Percentiles rank a stretch among this genome's conserved stretches.
Evolutionary conservation across 2,329 filamentous ascomycete species (phyloP).

Genomic region (Penicillium sp.): DNA sequence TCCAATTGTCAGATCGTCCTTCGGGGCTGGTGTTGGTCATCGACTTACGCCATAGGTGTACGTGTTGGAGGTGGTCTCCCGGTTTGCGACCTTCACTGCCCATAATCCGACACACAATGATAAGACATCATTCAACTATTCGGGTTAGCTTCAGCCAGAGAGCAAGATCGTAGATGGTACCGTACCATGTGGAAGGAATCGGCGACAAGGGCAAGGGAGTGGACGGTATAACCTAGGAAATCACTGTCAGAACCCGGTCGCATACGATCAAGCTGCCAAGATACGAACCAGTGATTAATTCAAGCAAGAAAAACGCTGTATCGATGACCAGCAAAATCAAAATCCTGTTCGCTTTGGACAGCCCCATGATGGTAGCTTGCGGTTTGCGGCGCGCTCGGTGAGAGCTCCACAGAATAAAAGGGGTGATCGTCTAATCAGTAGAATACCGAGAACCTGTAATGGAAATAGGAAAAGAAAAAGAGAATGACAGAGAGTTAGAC

Average conservation of each 20-base stretch:
- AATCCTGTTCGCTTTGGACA: constrained; percentile 91
- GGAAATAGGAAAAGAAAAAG: neutral
- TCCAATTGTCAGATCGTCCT: constrained; percentile 13
- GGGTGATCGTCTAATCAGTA: neutral
- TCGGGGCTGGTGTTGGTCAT: neutral
- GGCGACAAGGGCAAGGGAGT: constrained; percentile 89
- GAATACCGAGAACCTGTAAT: neutral
- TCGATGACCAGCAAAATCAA: constrained; percentile 91
- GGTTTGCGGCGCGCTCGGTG: constrained; percentile 25
- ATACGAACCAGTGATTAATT: constrained; percentile 68
- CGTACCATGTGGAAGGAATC: constrained; percentile 97
- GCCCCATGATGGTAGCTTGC: constrained; percentile 60
- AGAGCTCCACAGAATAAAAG: constrained; percentile 13
- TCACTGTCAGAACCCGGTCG: constrained; percentile 16
- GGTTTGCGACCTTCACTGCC: constrained; percentile 87
- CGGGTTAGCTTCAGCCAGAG: neutral
- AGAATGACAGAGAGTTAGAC: neutral
- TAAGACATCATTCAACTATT: constrained; percentile 90
- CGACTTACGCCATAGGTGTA: constrained; percentile 86
- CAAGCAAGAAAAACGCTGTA: constrained; percentile 82
- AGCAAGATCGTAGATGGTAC: constrained; percentile 11
- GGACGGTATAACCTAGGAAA: constrained; percentile 69
- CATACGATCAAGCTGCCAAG: neutral
- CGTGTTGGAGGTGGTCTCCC: constrained; percentile 76
- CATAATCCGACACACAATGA: constrained; percentile 89